Conservation (phyloP, 768 basidiomycete genomes). For the Collybiopsis luxurians region DNA sequence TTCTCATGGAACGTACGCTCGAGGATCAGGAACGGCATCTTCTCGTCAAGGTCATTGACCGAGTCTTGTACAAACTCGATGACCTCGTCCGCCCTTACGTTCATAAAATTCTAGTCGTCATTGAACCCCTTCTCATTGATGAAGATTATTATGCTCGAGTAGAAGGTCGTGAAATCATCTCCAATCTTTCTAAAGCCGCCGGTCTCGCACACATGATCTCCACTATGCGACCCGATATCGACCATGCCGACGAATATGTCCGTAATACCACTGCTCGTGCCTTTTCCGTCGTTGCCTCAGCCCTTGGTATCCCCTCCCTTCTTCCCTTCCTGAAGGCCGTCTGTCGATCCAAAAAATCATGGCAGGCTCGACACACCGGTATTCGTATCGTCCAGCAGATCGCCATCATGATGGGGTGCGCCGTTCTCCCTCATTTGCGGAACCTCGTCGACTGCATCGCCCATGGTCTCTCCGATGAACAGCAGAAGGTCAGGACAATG, state of each 20-base stretch:
- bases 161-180: conserved; percentile 99
- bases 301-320: conserved; percentile 94
- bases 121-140: conserved; percentile 97
- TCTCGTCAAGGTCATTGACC: conserved; percentile 98
- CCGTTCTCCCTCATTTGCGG: conserved; percentile 93
- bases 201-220: conserved; percentile 99
- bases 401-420: conserved; percentile 99
- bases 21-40: conserved; percentile 99
- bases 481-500: conserved; percentile 96
- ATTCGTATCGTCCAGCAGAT: conserved; percentile 99
- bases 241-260: conserved; percentile 98
- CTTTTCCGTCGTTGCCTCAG: conserved; percentile 98
- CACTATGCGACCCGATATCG: conserved; percentile 99
- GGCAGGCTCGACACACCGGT: conserved; percentile 99
- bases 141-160: conserved; percentile 97
- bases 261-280: conserved; percentile 99
- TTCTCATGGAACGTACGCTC: conserved; percentile 96
- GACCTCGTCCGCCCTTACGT: conserved; percentile 98
- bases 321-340: conserved; percentile 99
- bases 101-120: conserved; percentile 99
- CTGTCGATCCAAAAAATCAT: conserved; percentile 98
- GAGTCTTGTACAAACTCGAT: conserved; percentile 97
- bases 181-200: conserved; percentile 96
- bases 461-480: conserved; percentile 88
- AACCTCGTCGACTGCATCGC: conserved; percentile 97